Evolutionary conservation across 306 rosid species (phyloP).

Genomic region (Glycine soja): DNA sequence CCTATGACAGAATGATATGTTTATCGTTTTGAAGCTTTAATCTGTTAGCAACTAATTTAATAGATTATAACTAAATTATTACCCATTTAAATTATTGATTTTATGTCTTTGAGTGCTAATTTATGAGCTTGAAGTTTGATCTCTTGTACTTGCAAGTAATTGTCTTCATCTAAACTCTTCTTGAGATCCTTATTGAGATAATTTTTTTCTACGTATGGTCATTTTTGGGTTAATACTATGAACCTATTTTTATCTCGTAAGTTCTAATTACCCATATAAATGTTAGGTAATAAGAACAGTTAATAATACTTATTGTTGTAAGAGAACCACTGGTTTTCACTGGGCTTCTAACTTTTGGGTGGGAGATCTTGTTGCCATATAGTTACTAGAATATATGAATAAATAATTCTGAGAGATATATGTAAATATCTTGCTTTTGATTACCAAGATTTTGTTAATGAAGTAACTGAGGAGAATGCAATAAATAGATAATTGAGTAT

Average conservation of each 20-base stretch:
- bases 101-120: not conserved
- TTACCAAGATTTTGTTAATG: not conserved
- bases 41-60: not conserved
- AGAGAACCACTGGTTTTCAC: not conserved
- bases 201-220: not conserved
- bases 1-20: not conserved
- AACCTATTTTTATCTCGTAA: slow-evolving; percentile 8
- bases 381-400: not conserved
- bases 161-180: not conserved
- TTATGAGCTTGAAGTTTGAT: not conserved
- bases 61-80: not conserved
- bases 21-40: not conserved
- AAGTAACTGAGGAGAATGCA: not conserved
- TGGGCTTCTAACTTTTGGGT: slow-evolving; percentile 24
- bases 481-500: slow-evolving; percentile 18
- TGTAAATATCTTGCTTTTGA: slow-evolving; percentile 14
- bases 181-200: not conserved
- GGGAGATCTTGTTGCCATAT: not conserved
- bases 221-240: slow-evolving; percentile 34
- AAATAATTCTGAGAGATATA: slow-evolving; percentile 9
- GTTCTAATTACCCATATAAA: not conserved
- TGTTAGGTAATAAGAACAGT: slow-evolving; percentile 27
- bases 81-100: not conserved
- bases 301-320: slow-evolving; percentile 3
- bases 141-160: not conserved